phyloP scores from a whole-genome alignment of 768 basidiomycete genomes.

The Lentinula raphanica region DNA sequence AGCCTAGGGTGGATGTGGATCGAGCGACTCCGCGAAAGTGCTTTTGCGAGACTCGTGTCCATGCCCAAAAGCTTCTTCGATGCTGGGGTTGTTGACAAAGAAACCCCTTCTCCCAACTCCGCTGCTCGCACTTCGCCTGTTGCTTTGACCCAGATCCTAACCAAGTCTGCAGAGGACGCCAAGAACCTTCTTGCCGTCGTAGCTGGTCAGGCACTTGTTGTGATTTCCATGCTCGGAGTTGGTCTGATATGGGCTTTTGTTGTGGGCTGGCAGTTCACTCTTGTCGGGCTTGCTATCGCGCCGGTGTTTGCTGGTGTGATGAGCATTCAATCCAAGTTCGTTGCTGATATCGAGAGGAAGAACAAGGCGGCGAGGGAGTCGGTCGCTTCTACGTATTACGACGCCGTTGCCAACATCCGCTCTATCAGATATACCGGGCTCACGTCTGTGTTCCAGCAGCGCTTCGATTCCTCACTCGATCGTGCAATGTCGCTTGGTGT shows the following conservation, averaged over 20 bases:
- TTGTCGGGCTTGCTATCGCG: conserved; percentile 82
- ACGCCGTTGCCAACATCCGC: conserved; percentile 80
- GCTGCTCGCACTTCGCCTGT: conserved; percentile 18
- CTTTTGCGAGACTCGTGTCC: conserved; percentile 53
- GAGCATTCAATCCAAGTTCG: conserved; percentile 67
- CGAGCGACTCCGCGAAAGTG: conserved; percentile 50
- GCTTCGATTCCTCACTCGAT: conserved; percentile 63
- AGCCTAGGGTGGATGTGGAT: conserved; percentile 71
- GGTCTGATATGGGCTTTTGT: conserved; percentile 88
- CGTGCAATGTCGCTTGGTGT: conserved; percentile 63
- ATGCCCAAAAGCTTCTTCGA: conserved; percentile 94
- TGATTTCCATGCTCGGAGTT: conserved; percentile 72
- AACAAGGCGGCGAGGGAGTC: conserved; percentile 88
- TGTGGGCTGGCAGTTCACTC: conserved; percentile 86
- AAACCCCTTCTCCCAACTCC: conserved; percentile 26
- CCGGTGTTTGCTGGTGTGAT: conserved; percentile 78
- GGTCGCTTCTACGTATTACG: conserved; percentile 80
- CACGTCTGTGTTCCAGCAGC: conserved; percentile 58
- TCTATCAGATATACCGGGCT: conserved; percentile 87
- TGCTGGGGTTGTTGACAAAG: neutral
- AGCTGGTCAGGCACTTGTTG: conserved; percentile 66
- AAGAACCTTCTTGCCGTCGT: conserved; percentile 69
- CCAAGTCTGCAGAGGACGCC: conserved; percentile 91
- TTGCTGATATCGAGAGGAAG: conserved; percentile 63
- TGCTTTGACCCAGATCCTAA: conserved; percentile 64